Conservation (phyloP, 1,139 yeast genomes). For the Tardiomyces depauwii region DNA sequence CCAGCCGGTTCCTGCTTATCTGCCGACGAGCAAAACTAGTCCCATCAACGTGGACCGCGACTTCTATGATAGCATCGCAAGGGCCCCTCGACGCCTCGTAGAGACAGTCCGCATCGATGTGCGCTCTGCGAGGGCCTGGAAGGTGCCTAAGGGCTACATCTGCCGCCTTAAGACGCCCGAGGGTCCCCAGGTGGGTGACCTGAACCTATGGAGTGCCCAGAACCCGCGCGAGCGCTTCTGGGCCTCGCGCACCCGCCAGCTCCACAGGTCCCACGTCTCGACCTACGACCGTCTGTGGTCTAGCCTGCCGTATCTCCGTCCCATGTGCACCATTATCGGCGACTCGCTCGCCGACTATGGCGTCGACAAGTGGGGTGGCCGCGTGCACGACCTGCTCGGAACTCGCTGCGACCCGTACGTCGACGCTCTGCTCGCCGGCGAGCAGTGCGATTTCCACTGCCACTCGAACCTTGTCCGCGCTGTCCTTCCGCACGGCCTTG, state of each 20-base stretch:
- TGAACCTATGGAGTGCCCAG: slow-evolving; percentile 50
- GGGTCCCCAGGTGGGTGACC: slow-evolving; percentile 62
- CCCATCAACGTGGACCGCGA: slow-evolving; percentile 39
- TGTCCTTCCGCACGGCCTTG: slow-evolving; percentile 45
- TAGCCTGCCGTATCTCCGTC: slow-evolving; percentile 49
- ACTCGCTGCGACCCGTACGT: slow-evolving; percentile 64
- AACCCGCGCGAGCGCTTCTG: slow-evolving; percentile 56
- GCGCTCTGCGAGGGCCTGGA: slow-evolving; percentile 49
- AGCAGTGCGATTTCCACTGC: slow-evolving; percentile 56
- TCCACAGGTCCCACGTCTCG: slow-evolving; percentile 56
- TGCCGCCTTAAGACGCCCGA: slow-evolving; percentile 53
- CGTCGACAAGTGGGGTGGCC: slow-evolving; percentile 53
- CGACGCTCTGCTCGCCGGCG: slow-evolving; percentile 50
- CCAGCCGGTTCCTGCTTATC: slow-evolving; percentile 46
- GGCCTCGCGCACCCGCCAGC: slow-evolving; percentile 60
- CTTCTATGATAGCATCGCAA: slow-evolving; percentile 36
- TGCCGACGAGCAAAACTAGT: slow-evolving; percentile 41
- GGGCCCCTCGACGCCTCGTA: slow-evolving; percentile 29
- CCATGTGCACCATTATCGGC: slow-evolving; percentile 50
- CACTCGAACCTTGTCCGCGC: slow-evolving; percentile 55
- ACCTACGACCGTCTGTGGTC: slow-evolving; percentile 57
- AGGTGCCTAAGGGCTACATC: slow-evolving; percentile 46
- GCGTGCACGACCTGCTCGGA: slow-evolving; percentile 56
- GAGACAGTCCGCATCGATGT: slow-evolving; percentile 36
- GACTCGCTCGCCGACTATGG: slow-evolving; percentile 45